phyloP scores from a whole-genome alignment of 768 basidiomycete species.

The Inosperma sp. region DNA sequence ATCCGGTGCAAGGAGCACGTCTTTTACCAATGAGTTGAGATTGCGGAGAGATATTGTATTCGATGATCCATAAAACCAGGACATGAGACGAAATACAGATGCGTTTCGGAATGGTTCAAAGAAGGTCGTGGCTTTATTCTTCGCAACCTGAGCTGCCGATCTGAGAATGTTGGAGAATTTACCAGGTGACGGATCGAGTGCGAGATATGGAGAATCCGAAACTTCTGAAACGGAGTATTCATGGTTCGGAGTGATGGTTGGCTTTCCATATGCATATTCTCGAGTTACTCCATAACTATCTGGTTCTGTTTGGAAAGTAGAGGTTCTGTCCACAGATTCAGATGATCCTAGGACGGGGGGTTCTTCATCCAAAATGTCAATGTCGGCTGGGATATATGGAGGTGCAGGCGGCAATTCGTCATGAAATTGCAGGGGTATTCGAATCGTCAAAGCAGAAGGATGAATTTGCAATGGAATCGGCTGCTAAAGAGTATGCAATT shows the following conservation, averaged over 20 bases:
- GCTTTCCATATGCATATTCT: background rate
- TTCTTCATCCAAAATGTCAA: background rate
- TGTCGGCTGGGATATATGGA: background rate
- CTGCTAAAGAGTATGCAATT: background rate
- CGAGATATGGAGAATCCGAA: background rate
- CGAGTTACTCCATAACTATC: background rate
- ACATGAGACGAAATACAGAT: constrained; percentile 20
- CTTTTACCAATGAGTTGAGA: constrained; percentile 21
- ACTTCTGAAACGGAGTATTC: background rate
- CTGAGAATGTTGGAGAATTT: background rate
- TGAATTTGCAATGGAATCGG: too few relatives aligned
- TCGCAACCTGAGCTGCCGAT: background rate
- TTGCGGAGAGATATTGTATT: constrained; percentile 20
- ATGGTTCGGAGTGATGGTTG: background rate
- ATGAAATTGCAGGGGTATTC: background rate
- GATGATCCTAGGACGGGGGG: background rate
- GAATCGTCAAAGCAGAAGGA: background rate
- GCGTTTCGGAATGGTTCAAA: constrained; percentile 22
- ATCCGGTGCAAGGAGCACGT: constrained; percentile 22
- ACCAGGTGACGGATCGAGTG: background rate
- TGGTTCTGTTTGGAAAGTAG: background rate
- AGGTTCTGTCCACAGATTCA: background rate
- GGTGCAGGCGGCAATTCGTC: background rate
- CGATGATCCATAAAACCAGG: constrained; percentile 19
- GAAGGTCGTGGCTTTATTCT: background rate